These are phyloP conservation scores for Lasiodiplodia citricola DNA, from an alignment of 2,329 filamentous ascomycete species.

Conservation along the genomic window DNA sequence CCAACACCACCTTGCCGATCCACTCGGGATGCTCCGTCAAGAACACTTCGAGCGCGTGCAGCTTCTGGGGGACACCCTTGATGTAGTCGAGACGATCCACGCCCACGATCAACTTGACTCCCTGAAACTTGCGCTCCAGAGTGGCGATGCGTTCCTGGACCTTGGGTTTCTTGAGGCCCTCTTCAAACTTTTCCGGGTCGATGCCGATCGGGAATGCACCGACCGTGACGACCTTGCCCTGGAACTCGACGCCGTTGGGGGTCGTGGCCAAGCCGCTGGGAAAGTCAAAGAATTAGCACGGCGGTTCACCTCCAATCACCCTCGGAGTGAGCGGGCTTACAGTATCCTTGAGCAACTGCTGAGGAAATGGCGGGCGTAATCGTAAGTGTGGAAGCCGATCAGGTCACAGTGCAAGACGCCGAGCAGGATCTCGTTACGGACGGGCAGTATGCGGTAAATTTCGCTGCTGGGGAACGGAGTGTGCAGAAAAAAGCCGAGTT, in stretches of 20 bases:
- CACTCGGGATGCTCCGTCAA: slow-evolving; percentile 96
- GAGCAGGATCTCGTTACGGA: slow-evolving; percentile 84
- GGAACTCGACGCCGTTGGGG: slow-evolving; percentile 90
- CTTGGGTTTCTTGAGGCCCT: slow-evolving; percentile 82
- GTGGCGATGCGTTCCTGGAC: slow-evolving; percentile 87
- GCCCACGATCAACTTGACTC: slow-evolving; percentile 94
- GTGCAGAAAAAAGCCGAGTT: slow-evolving; percentile 98
- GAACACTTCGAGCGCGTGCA: slow-evolving; percentile 96
- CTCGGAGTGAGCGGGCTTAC: slow-evolving; percentile 51
- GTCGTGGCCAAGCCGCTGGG: slow-evolving; percentile 72
- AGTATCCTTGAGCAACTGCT: slow-evolving; percentile 96
- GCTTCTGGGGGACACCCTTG: slow-evolving; percentile 96
- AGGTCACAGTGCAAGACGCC: slow-evolving; percentile 93
- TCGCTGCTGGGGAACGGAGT: slow-evolving; percentile 97
- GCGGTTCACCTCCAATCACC: not conserved
- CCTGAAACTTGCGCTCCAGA: slow-evolving; percentile 88
- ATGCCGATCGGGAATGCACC: slow-evolving; percentile 98
- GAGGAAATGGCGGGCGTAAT: slow-evolving; percentile 97
- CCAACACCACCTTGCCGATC: slow-evolving; percentile 95
- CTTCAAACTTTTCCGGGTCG: slow-evolving; percentile 93
- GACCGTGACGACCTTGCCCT: slow-evolving; percentile 85
- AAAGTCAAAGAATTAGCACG: slow-evolving; percentile 27
- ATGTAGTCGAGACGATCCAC: slow-evolving; percentile 98
- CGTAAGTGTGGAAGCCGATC: slow-evolving; percentile 97
- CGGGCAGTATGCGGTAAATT: slow-evolving; percentile 94